These are phyloP conservation scores for Pseudogymnoascus pannorum DNA, from an alignment of 2,329 filamentous ascomycete species.

Conservation along the genomic window DNA sequence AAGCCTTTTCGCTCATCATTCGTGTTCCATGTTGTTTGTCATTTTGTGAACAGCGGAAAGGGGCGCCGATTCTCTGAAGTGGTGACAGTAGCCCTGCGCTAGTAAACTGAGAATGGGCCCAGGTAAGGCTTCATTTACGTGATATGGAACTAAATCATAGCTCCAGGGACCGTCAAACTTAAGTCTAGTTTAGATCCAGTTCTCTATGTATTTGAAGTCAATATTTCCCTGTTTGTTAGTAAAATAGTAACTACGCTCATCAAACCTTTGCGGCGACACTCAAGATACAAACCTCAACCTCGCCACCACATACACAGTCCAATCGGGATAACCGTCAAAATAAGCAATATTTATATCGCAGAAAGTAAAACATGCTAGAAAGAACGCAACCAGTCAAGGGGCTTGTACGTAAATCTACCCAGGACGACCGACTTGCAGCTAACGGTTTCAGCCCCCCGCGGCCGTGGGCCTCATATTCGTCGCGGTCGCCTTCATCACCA, in stretches of 20 bases:
- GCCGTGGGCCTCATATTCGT: neutral
- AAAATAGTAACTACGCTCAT: neutral
- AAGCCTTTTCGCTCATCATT: neutral
- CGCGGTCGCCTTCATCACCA: neutral
- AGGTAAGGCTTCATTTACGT: neutral
- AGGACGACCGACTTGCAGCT: neutral
- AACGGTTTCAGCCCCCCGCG: neutral
- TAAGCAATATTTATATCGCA: neutral
- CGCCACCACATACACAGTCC: neutral
- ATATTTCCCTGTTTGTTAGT: neutral
- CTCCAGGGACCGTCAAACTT: neutral
- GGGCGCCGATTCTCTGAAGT: neutral
- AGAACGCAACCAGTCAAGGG: neutral
- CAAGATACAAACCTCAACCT: neutral
- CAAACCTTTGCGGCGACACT: neutral
- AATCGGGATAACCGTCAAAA: neutral
- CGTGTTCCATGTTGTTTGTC: neutral
- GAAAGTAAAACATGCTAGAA: neutral
- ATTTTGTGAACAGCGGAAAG: neutral
- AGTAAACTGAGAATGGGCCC: slow-evolving; percentile 8
- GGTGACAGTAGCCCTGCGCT: neutral
- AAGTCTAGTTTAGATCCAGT: neutral
- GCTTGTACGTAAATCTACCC: neutral
- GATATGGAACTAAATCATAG: slow-evolving; percentile 1
- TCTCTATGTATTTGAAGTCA: neutral